phyloP scores from a whole-genome alignment of 2,329 filamentous ascomycete genomes.

The Nothophoma quercina region DNA sequence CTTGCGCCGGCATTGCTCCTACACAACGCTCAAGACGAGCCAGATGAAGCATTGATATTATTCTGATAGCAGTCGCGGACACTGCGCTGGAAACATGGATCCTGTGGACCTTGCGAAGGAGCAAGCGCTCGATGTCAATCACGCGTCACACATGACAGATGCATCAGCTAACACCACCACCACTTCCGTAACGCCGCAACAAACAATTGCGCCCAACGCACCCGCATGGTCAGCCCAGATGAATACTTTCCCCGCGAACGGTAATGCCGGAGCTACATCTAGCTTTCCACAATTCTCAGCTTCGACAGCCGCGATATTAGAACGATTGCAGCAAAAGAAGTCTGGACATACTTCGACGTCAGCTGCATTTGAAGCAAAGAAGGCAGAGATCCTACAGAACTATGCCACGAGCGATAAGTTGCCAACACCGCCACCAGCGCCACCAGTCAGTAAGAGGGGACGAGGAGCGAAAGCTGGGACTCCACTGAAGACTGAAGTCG shows the following conservation, averaged over 20 bases:
- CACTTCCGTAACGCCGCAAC: constrained; percentile 31
- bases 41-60: constrained; percentile 14
- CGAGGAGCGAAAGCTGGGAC: constrained; percentile 46
- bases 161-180: constrained; percentile 27
- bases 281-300: constrained; percentile 47
- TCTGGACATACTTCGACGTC: constrained; percentile 45
- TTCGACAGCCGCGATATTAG: constrained; percentile 53
- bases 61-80: constrained; percentile 22
- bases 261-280: constrained; percentile 12
- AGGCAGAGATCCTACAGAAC: constrained; percentile 54
- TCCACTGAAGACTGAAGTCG: constrained; percentile 42
- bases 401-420: constrained; percentile 56
- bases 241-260: constrained; percentile 26
- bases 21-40: constrained; percentile 10
- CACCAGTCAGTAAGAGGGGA: constrained; percentile 38
- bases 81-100: constrained; percentile 27
- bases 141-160: constrained; percentile 22
- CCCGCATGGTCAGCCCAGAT: constrained; percentile 40
- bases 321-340: constrained; percentile 46
- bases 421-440: constrained; percentile 47
- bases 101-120: constrained; percentile 16
- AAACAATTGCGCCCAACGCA: constrained; percentile 29
- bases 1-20: constrained; percentile 10
- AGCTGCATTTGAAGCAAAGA: constrained; percentile 56
- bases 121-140: constrained; percentile 27